phyloP scores from a whole-genome alignment of 1,284 basidiomycete genomes.

The Microbotryomycetes sp. region DNA sequence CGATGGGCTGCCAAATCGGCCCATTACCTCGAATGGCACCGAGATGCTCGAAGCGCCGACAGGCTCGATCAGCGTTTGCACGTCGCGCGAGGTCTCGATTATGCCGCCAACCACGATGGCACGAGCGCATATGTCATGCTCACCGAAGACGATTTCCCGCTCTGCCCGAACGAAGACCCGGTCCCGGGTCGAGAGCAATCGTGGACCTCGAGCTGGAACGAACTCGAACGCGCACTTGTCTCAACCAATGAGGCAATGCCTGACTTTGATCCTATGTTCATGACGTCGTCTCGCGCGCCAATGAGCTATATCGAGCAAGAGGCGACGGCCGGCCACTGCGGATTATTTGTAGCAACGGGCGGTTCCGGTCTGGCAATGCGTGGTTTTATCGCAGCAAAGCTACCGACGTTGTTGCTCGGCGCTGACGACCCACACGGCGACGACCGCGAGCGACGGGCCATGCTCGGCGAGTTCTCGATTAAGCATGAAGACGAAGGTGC shows the following conservation, averaged over 20 bases:
- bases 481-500: conserved; percentile 17
- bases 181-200: background rate
- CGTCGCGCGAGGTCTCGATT: conserved; percentile 19
- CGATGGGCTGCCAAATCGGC: conserved; percentile 7
- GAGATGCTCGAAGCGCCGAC: conserved; percentile 15
- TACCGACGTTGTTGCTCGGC: conserved; percentile 17
- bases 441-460: conserved; percentile 8
- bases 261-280: conserved; percentile 2
- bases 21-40: conserved; percentile 18
- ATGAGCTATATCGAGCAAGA: background rate
- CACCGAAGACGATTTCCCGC: conserved; percentile 25
- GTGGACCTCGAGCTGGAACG: conserved; percentile 9
- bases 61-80: conserved; percentile 23
- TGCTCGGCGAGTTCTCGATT: conserved; percentile 8
- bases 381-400: conserved; percentile 8
- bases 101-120: conserved; percentile 8
- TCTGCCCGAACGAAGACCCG: conserved; percentile 10
- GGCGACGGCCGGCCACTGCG: conserved; percentile 14
- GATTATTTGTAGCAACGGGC: conserved; percentile 20
- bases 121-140: conserved; percentile 19
- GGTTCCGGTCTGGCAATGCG: conserved; percentile 22
- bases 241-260: conserved; percentile 18
- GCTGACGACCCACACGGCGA: conserved; percentile 9
- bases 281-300: background rate
- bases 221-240: conserved; percentile 12